Base-by-base conservation (phyloP, 179 eudicot species). In the Beta macrorhiza region DNA sequence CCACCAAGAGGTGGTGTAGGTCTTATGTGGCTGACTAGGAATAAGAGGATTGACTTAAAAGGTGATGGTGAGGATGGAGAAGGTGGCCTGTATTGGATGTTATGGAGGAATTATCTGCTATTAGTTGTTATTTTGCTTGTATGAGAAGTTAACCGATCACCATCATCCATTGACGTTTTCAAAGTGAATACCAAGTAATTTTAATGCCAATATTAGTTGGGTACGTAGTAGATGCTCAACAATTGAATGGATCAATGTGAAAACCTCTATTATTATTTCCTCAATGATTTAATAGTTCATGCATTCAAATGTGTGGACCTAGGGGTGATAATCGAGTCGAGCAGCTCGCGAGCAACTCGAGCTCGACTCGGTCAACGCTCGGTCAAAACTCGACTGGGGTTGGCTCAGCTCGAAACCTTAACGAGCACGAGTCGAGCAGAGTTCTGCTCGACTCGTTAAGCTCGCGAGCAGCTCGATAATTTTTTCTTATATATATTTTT, bases 1-100 rank as follows among this genome's bases (percentile, higher is more conserved):
- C 78, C 82, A 16, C 74, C 82, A 16, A 64, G 74, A 4, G 82
- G 86, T 22, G 88, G 78, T 11, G 87, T 37, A 81, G 22, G 16
- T 32, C 29, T 15, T 69, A 16, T 5, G 5, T 45, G 83, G 85
- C 5, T 82, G 84, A n/a, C 84, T 86, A 51, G 69, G 22, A 69
- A 67, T 37, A 37, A 37, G 42, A 37, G 4, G 42, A 37, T 37
- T 37, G 42, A 37, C 42, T 19, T 17, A 4, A 29, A 2, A 16
- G 42, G 59, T 13, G 62, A 22, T 25, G 29, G 17, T 22, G 4
- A 7, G 49, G 86, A 86, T 4, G 89, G 85, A 17, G 86, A 74
- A 57, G 71, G 72, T 0, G 78, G 70, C 19, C 56, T 2, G 83
- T 82, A 0, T n/a, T 87, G 82, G 5, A 76, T 82, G n/a, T 91